A percentile compares a stretch with the other conserved stretches of the same genome.
Evolutionary conservation across 306 rosid species (phyloP).

Genomic region (Rosa chinensis): DNA sequence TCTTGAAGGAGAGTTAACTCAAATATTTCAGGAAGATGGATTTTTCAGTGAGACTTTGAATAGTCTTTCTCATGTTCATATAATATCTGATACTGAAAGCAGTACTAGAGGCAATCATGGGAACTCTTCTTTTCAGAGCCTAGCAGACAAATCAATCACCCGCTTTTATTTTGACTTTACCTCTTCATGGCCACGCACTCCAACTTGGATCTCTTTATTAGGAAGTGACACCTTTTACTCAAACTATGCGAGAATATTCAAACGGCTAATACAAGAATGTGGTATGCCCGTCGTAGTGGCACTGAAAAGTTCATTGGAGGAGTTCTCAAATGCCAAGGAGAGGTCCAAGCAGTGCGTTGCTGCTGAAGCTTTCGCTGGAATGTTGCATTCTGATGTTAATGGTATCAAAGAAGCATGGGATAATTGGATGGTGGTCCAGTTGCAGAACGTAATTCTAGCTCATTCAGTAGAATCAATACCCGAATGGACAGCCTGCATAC

Average conservation of each 20-base stretch:
- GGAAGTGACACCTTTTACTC: slow-evolving; percentile 87
- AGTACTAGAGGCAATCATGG: slow-evolving; percentile 77
- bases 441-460: slow-evolving; percentile 76
- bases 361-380: slow-evolving; percentile 97
- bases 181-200: slow-evolving; percentile 99
- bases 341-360: slow-evolving; percentile 99
- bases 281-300: slow-evolving; percentile 78
- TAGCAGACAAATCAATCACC: slow-evolving; percentile 95
- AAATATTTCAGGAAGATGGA: slow-evolving; percentile 89
- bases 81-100: slow-evolving; percentile 71
- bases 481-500: slow-evolving; percentile 96
- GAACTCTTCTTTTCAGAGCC: slow-evolving; percentile 85
- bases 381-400: slow-evolving; percentile 84
- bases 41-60: slow-evolving; percentile 84
- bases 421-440: slow-evolving; percentile 80
- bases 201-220: slow-evolving; percentile 87
- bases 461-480: slow-evolving; percentile 95
- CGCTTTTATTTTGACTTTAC: slow-evolving; percentile 93
- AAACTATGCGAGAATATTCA: slow-evolving; percentile 91
- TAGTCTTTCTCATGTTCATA: slow-evolving; percentile 95
- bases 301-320: slow-evolving; percentile 74
- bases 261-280: slow-evolving; percentile 93
- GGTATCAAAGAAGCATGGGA: slow-evolving; percentile 87
- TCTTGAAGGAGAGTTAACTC: slow-evolving; percentile 81
- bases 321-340: slow-evolving; percentile 85